phyloP scores from a whole-genome alignment of 83 land plant genomes.

The Thuja plicata region DNA sequence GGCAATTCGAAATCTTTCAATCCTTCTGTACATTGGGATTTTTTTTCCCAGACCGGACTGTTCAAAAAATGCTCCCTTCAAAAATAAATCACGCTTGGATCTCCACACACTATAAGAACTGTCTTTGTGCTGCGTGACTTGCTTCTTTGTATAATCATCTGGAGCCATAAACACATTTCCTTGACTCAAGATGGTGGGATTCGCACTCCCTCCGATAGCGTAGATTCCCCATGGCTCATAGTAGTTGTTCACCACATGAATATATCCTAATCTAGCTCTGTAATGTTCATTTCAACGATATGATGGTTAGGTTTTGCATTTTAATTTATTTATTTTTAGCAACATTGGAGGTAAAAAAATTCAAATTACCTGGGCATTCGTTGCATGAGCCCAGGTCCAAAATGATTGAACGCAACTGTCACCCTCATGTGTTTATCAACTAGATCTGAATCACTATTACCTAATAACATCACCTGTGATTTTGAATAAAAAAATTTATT shows the following conservation, averaged over 20 bases:
- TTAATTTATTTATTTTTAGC: no score
- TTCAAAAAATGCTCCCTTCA: not conserved
- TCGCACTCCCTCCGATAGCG: slow-evolving; percentile 45
- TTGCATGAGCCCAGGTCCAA: slow-evolving; percentile 59
- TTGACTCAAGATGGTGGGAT: slow-evolving; percentile 50
- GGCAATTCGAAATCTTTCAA: not conserved
- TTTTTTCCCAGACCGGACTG: not conserved
- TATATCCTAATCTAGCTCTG: slow-evolving; percentile 48
- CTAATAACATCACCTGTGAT: slow-evolving; percentile 60
- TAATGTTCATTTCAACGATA: not conserved
- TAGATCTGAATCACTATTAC: slow-evolving; percentile 43
- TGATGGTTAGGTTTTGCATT: no score
- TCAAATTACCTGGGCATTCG: slow-evolving; percentile 59
- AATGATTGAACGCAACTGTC: slow-evolving; percentile 64
- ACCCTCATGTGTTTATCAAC: slow-evolving; percentile 54
- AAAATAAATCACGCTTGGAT: not conserved
- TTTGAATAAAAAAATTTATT: no score
- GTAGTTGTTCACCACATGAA: slow-evolving; percentile 48
- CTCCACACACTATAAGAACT: not conserved
- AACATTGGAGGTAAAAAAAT: no score
- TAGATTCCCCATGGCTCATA: slow-evolving; percentile 54
- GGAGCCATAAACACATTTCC: slow-evolving; percentile 43
- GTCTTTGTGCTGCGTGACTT: slow-evolving; percentile 15
- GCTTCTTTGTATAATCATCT: slow-evolving; percentile 13
- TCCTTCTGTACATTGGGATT: not conserved